A percentile compares a stretch with the other conserved stretches of the same genome.
Evolutionary conservation across 176 grass and related monocot species (phyloP).

Genomic region (Avena sativa): DNA sequence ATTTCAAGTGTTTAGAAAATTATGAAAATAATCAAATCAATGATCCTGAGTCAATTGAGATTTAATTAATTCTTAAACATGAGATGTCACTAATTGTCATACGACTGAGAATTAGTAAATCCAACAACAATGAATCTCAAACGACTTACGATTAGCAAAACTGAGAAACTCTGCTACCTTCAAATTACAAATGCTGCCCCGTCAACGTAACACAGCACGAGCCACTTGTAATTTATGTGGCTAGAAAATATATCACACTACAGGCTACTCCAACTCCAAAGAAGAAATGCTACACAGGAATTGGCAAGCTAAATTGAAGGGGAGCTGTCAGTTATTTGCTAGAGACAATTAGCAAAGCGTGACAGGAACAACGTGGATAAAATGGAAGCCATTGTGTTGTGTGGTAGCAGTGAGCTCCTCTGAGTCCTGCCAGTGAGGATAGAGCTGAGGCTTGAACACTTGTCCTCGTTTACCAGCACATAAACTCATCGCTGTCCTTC

Average conservation of each 20-base stretch:
- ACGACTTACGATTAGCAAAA: too few species aligned
- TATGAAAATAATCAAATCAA: too few species aligned
- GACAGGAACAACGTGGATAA: conserved; percentile 35
- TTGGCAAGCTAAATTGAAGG: neutral
- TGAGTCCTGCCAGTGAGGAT: conserved; percentile 41
- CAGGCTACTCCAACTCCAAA: neutral
- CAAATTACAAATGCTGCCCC: neutral
- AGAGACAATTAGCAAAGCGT: conserved; percentile 16
- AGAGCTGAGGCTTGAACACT: conserved; percentile 40
- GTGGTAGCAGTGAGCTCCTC: conserved; percentile 47
- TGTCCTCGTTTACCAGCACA: conserved; percentile 41
- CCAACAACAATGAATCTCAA: too few species aligned
- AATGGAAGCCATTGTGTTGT: conserved; percentile 31
- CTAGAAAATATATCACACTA: neutral
- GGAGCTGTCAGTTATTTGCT: neutral
- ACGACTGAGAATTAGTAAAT: too few species aligned
- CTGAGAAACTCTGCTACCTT: too few species aligned
- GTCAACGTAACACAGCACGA: conserved; percentile 16
- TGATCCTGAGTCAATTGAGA: too few species aligned
- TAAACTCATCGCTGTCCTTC: neutral
- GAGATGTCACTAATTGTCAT: too few species aligned
- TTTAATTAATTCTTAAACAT: too few species aligned
- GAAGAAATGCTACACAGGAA: neutral
- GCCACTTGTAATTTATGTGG: conserved; percentile 21
- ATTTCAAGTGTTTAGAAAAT: too few species aligned